Conservation (phyloP, 805 yeast species). For the Schizosaccharomyces osmophilus region DNA sequence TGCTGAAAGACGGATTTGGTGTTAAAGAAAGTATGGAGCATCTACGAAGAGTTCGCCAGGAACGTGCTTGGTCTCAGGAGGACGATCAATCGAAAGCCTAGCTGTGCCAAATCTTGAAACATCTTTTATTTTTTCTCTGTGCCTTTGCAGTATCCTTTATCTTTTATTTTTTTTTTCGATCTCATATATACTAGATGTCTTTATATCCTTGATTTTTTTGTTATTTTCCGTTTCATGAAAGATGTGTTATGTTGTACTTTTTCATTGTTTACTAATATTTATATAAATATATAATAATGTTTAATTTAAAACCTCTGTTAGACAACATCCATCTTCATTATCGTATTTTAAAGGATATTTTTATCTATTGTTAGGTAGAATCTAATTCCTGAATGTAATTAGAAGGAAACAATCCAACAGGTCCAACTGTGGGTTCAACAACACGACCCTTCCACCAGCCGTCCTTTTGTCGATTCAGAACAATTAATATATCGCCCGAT, state of each 20-base stretch:
- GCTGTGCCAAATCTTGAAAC: neutral
- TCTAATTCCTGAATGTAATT: neutral
- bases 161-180: too few relatives aligned
- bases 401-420: neutral
- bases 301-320: neutral
- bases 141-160: too few relatives aligned
- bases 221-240: too few relatives aligned
- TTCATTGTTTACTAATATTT: too few relatives aligned
- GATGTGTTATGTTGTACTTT: too few relatives aligned
- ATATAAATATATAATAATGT: too few relatives aligned
- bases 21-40: slow-evolving; percentile 25
- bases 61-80: neutral
- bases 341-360: neutral
- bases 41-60: neutral
- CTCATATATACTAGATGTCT: too few relatives aligned
- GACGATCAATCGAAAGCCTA: neutral
- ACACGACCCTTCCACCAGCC: slow-evolving; percentile 60
- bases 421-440: slow-evolving; percentile 10
- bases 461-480: slow-evolving; percentile 37
- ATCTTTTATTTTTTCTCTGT: neutral
- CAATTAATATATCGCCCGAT: slow-evolving; percentile 29
- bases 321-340: neutral
- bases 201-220: too few relatives aligned
- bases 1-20: slow-evolving; percentile 66
- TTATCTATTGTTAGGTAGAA: neutral